Percentiles rank a stretch among this genome's conserved stretches.
phyloP scores from a whole-genome alignment of 2,329 filamentous ascomycete species.

The Neopestalotiopsis rosae region DNA sequence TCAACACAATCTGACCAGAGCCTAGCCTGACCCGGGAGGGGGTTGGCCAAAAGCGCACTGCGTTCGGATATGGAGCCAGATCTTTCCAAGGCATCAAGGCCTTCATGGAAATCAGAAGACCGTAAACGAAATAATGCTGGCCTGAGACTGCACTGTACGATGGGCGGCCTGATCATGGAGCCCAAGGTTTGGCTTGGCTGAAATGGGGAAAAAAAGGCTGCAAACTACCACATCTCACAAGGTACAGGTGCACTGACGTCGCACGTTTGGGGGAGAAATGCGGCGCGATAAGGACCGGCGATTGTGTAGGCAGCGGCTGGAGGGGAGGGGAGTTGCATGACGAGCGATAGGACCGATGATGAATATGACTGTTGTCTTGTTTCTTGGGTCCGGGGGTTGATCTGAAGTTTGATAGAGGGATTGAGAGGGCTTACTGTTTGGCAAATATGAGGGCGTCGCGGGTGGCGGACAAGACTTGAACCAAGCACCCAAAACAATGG shows the following conservation, averaged over 20 bases:
- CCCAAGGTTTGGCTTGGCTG: neutral
- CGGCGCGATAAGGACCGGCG: neutral
- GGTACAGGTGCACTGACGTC: conserved; percentile 3
- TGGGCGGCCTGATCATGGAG: neutral
- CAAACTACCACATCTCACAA: neutral
- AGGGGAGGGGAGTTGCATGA: neutral
- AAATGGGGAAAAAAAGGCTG: neutral
- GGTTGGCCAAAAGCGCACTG: neutral
- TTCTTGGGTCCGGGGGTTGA: neutral
- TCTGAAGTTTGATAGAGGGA: neutral
- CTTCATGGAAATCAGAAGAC: neutral
- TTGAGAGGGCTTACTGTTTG: conserved; percentile 15
- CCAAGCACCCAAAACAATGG: neutral
- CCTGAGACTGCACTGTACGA: neutral
- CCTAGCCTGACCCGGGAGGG: neutral
- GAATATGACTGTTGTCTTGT: neutral
- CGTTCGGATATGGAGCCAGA: neutral
- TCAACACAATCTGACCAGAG: neutral
- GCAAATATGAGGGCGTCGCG: neutral
- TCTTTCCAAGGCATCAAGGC: neutral
- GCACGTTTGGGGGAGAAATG: neutral
- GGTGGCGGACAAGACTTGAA: neutral
- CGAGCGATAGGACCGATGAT: neutral
- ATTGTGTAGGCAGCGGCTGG: neutral
- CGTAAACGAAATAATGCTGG: neutral